Percentiles rank a stretch among this genome's conserved stretches.
These are phyloP conservation scores for Aurifilum marmelostoma DNA, from an alignment of 2,329 filamentous ascomycete species.

Conservation along the genomic window DNA sequence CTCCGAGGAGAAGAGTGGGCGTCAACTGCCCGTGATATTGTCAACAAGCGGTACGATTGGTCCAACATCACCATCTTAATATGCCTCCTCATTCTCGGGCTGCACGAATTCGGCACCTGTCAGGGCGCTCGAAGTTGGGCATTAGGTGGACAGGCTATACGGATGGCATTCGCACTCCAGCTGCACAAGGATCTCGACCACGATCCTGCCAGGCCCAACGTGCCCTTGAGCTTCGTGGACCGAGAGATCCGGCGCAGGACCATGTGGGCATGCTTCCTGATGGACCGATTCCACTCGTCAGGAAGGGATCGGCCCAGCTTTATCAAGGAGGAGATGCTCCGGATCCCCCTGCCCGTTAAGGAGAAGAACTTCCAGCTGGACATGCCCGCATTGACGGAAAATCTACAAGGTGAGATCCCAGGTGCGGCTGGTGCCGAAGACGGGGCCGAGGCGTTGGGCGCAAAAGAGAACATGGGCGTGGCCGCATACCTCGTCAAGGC, in stretches of 20 bases:
- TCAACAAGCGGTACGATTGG: slow-evolving; percentile 85
- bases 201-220: slow-evolving; percentile 69
- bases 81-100: slow-evolving; percentile 81
- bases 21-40: slow-evolving; percentile 81
- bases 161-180: slow-evolving; percentile 96
- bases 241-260: slow-evolving; percentile 89
- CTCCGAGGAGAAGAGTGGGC: slow-evolving; percentile 92
- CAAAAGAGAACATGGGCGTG: slow-evolving; percentile 88
- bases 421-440: slow-evolving; percentile 65
- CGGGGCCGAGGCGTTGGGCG: slow-evolving; percentile 55
- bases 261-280: slow-evolving; percentile 98
- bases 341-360: slow-evolving; percentile 87
- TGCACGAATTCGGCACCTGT: slow-evolving; percentile 97
- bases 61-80: slow-evolving; percentile 96
- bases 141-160: slow-evolving; percentile 88
- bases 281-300: slow-evolving; percentile 97
- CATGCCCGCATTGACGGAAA: slow-evolving; percentile 85
- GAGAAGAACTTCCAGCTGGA: slow-evolving; percentile 90
- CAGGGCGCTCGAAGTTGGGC: slow-evolving; percentile 97
- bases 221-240: slow-evolving; percentile 83
- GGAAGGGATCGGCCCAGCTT: slow-evolving; percentile 92
- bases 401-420: slow-evolving; percentile 71
- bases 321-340: slow-evolving; percentile 84
- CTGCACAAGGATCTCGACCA: slow-evolving; percentile 89
- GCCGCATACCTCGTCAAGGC: slow-evolving; percentile 86